Conservation (phyloP, 805 yeast species). For the Yamadazyma laniorum region DNA sequence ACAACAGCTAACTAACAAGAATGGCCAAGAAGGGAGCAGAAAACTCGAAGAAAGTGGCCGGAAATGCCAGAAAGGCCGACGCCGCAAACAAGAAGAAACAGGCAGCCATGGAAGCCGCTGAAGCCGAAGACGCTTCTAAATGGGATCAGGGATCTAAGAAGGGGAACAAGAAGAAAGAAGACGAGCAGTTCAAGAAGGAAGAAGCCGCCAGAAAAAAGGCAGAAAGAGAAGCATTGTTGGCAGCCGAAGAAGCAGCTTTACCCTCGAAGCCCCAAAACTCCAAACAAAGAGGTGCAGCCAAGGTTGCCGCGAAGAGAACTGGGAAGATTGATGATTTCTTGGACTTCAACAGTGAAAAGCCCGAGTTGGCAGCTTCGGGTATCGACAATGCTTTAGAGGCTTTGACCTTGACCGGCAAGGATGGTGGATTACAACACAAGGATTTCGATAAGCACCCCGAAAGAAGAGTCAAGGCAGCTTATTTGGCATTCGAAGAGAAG, state of each 20-base stretch:
- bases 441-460: constrained; percentile 86
- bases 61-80: constrained; percentile 67
- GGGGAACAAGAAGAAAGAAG: constrained; percentile 66
- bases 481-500: constrained; percentile 64
- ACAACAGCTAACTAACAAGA: neutral
- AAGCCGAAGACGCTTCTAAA: constrained; percentile 55
- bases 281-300: constrained; percentile 66
- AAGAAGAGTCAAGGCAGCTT: constrained; percentile 82
- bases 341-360: constrained; percentile 46
- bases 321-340: constrained; percentile 70
- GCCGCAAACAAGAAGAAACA: constrained; percentile 56
- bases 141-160: constrained; percentile 77
- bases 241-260: constrained; percentile 62
- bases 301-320: constrained; percentile 57
- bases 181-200: constrained; percentile 64
- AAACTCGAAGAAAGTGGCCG: constrained; percentile 57
- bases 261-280: constrained; percentile 54
- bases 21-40: constrained; percentile 53
- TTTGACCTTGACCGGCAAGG: constrained; percentile 58
- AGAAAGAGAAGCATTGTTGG: constrained; percentile 69
- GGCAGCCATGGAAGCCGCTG: constrained; percentile 46
- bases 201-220: constrained; percentile 78
- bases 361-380: constrained; percentile 67
- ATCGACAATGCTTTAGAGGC: constrained; percentile 80
- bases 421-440: constrained; percentile 54